These are phyloP conservation scores for Parsonsia alboflavescens DNA, from an alignment of 257 asterid species.

Conservation along the genomic window DNA sequence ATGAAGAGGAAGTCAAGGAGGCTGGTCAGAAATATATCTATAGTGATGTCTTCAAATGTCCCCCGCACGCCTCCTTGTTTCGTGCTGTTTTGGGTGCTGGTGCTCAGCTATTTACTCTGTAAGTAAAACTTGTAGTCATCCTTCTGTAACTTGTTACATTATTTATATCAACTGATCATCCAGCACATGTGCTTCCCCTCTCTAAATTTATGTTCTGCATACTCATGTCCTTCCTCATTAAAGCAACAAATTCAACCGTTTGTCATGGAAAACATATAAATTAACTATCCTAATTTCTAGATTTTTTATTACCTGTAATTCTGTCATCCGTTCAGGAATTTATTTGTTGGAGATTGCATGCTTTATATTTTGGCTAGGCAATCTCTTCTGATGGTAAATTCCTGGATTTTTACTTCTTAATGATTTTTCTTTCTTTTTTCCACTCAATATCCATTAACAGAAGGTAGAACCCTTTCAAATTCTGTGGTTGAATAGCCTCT, in stretches of 20 bases:
- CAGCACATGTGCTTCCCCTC: background rate
- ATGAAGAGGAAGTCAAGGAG: constrained; percentile 85
- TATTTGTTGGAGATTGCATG: background rate
- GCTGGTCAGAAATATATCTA: constrained; percentile 75
- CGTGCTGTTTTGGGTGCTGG: constrained; percentile 81
- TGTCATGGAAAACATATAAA: background rate
- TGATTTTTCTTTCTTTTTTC: background rate
- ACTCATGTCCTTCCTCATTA: background rate
- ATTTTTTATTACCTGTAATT: background rate
- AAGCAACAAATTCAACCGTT: background rate
- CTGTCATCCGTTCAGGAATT: background rate
- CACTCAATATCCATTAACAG: background rate
- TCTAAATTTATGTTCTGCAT: background rate
- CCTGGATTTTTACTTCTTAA: background rate
- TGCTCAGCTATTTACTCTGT: constrained; percentile 63
- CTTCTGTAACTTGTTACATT: background rate
- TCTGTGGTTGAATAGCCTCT: background rate
- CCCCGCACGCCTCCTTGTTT: constrained; percentile 51
- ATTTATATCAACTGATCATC: background rate
- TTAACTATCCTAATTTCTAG: background rate
- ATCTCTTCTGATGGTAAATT: background rate
- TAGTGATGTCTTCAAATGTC: constrained; percentile 65
- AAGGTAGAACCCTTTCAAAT: background rate
- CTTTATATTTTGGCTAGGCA: constrained; percentile 4
- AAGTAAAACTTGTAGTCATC: constrained; percentile 22